Base-by-base conservation (phyloP, 2,329 filamentous ascomycete species). In the Penicillium sumatraense region DNA sequence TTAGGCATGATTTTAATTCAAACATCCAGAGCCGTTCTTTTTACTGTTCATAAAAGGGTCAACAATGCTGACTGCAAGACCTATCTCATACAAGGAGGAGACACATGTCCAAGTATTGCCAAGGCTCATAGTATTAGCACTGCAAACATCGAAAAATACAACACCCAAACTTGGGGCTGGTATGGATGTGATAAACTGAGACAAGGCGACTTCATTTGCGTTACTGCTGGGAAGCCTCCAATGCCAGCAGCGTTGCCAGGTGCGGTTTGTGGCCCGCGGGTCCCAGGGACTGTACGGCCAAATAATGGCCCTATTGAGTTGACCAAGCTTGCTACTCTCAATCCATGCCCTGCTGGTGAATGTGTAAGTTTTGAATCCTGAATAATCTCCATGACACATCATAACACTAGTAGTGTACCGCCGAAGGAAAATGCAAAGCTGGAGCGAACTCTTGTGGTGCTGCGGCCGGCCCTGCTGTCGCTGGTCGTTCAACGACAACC, bases 251-350 rank as follows among this genome's bases (percentile, higher is more conserved):
- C 67, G 0, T 60, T 78, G 8, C 35, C 66, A 2, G 74, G 77
- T 48, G 75, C 75, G 7, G 58, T 74, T 1, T 82, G 81, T 63
- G 80, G 82, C 0, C 81, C 81, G 1, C 70, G 75, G 42, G 70
- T 75, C 1, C 72, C 73, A 3, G 75, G 76, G 1, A 80, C 78
- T 0, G 49, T 61, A 13, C 45, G 60, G 8, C 73, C 78, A 0
- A 16, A 64, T n/a, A n/a, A n/a, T 0, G 59, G 65, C 18, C 72
- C 59, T 3, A 9, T 31, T 10, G 24, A 21, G 3, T 46, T 8
- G 24, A 2, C 42, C 2, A 61, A 68, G 5, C 5, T 60, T 1
- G 44, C 24, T 8, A 31, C 36, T 26, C 23, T 60, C 21, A 60
- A 60, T 29, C 56, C 44, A 1, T 60, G 58, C 18, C 13, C 38